phyloP scores from a whole-genome alignment of 352 stramenopile genomes.

The Globisporangium orthogonon region DNA sequence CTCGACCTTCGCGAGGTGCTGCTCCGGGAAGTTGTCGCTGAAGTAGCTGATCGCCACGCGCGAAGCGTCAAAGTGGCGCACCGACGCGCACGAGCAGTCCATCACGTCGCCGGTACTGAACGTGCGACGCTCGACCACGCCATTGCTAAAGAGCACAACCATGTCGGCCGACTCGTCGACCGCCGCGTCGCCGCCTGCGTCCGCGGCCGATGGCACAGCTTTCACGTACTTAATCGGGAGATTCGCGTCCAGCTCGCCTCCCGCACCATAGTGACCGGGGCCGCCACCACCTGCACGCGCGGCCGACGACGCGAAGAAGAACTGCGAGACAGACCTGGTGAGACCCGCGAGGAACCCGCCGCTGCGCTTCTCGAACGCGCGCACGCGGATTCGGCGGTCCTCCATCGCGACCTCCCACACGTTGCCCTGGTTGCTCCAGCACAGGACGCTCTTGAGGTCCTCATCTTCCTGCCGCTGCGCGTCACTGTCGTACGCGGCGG shows the following conservation, averaged over 20 bases:
- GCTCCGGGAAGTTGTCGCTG: slow-evolving; percentile 53
- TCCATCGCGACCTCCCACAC: slow-evolving; percentile 79
- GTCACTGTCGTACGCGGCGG: slow-evolving; percentile 6
- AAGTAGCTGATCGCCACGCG: slow-evolving; percentile 65
- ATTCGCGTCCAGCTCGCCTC: slow-evolving; percentile 34
- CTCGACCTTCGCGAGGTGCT: slow-evolving; percentile 52
- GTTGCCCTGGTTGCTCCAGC: slow-evolving; percentile 74
- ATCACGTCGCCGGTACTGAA: slow-evolving; percentile 61
- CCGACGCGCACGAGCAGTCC: slow-evolving; percentile 49
- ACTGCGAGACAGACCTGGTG: slow-evolving; percentile 70
- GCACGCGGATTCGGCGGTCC: slow-evolving; percentile 69
- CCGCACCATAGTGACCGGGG: not conserved
- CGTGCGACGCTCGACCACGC: slow-evolving; percentile 57
- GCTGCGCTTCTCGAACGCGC: slow-evolving; percentile 63
- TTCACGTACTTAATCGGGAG: slow-evolving; percentile 50
- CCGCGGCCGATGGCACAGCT: slow-evolving; percentile 26
- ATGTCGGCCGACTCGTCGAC: slow-evolving; percentile 46
- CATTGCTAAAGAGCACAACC: slow-evolving; percentile 61
- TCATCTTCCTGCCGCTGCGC: not conserved
- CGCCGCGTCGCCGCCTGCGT: slow-evolving; percentile 9
- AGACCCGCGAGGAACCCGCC: slow-evolving; percentile 58
- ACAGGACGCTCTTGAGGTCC: slow-evolving; percentile 50
- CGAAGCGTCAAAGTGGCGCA: slow-evolving; percentile 54
- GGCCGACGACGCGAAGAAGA: slow-evolving; percentile 57
- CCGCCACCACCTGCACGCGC: slow-evolving; percentile 19